Percentiles rank a stretch among this genome's conserved stretches.
Evolutionary conservation across 2,329 filamentous ascomycete species (phyloP).

Genomic region (Alternaria metachromatica): DNA sequence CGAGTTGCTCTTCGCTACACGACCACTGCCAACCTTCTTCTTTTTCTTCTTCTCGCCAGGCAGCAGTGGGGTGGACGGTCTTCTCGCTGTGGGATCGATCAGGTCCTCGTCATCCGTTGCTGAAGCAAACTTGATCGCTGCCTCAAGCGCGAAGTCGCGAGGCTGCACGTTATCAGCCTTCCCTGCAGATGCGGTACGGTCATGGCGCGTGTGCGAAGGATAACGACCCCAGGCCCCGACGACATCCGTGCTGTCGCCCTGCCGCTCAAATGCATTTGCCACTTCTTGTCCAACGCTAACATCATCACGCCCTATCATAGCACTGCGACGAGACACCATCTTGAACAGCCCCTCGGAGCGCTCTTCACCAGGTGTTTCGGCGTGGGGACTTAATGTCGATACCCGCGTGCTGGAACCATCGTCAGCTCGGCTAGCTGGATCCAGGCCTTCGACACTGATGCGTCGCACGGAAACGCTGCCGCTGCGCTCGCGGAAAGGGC

Average conservation of each 20-base stretch:
- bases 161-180: conserved; percentile 47
- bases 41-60: conserved; percentile 43
- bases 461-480: conserved; percentile 25
- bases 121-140: conserved; percentile 34
- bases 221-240: conserved; percentile 55
- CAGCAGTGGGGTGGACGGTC: conserved; percentile 23
- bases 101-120: conserved; percentile 29
- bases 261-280: conserved; percentile 31
- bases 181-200: conserved; percentile 51
- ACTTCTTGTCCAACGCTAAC: conserved; percentile 14
- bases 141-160: conserved; percentile 53
- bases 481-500: conserved; percentile 44
- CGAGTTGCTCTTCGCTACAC: conserved; percentile 66
- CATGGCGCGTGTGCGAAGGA: conserved; percentile 54
- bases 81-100: conserved; percentile 34
- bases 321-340: conserved; percentile 25
- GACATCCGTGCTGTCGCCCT: conserved; percentile 31
- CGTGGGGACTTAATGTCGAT: conserved; percentile 15
- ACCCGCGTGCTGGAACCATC: neutral
- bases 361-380: neutral
- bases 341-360: neutral
- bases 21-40: conserved; percentile 69
- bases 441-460: conserved; percentile 7
- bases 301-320: conserved; percentile 19
- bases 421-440: conserved; percentile 3